These are phyloP conservation scores for Aspergillus novofumigatus DNA, from an alignment of 2,329 filamentous ascomycete genomes.

Conservation along the genomic window DNA sequence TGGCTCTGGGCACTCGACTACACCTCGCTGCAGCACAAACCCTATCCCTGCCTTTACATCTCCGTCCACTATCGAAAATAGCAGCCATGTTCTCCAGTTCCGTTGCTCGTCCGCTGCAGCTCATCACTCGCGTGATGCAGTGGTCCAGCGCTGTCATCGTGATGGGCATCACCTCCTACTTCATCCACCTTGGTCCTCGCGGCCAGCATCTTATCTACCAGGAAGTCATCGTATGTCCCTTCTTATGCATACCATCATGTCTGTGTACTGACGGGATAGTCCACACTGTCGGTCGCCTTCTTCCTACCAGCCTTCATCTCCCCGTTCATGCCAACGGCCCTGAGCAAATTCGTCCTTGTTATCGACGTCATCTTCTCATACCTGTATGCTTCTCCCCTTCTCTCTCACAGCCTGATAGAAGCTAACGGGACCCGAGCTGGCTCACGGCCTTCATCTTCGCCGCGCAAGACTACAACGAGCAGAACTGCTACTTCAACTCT, in stretches of 20 bases:
- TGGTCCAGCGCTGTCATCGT: constrained; percentile 41
- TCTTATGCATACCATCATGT: too few species aligned
- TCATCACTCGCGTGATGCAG: constrained; percentile 28
- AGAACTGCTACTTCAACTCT: constrained; percentile 27
- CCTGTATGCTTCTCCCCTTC: constrained; percentile 29
- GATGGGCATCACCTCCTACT: constrained; percentile 39
- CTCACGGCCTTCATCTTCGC: constrained; percentile 48
- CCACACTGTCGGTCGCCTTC: constrained; percentile 37
- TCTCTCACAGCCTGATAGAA: not conserved
- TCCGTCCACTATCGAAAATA: not conserved
- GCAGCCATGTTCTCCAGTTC: constrained; percentile 21
- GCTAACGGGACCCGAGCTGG: constrained; percentile 31
- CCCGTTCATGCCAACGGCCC: constrained; percentile 34
- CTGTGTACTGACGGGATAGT: constrained; percentile 14
- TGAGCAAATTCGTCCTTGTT: constrained; percentile 35
- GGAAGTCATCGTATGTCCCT: constrained; percentile 36
- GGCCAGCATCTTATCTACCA: constrained; percentile 36
- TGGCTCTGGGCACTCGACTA: not conserved
- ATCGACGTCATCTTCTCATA: constrained; percentile 46
- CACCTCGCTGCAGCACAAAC: not conserved
- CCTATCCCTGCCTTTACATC: not conserved
- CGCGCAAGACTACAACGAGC: constrained; percentile 41
- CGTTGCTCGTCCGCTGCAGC: constrained; percentile 29
- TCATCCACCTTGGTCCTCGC: constrained; percentile 30
- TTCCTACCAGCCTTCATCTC: constrained; percentile 41